Evolutionary conservation across 441 rosid species (phyloP), one percentile per base, ranked within the genome.

Genomic region (Populus hybrid): DNA sequence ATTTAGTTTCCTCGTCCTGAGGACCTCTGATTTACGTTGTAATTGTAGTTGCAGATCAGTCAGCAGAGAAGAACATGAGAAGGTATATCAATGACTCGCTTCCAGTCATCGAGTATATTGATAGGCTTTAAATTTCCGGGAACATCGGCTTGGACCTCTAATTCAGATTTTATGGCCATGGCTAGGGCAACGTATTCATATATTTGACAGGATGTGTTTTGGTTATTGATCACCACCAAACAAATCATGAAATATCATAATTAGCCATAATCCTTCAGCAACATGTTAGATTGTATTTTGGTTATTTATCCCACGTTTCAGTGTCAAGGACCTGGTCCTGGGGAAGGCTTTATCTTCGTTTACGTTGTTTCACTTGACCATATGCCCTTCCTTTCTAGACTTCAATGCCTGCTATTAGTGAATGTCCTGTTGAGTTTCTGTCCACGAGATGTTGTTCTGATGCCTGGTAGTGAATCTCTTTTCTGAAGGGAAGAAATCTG

Each of bases 71-170:
- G 89, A 92, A 89, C 73, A 93, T 97, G 97, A 87, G 78, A 77
- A 90, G 91, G 86, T 97, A 86, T 78, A 89, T 94, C 74, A 74
- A 84, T 34, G 94, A 97, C 42, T 85, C 90, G 1, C 77, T 77
- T 67, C 97, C 97, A 0, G 88, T 90, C 3, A 90, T 92, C 42
- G 82, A 87, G 26, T 88, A 93, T 89, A 89, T 93, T 59, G 99
- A 97, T 38, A 86, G 85, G 71, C 95, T 93, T 84, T 94, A 87
- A 82, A 81, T 85, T 26, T 84, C 92, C 75, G 89, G 98, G 86
- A 87, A 89, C 46, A 93, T 94, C 73, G 82, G 75, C 81, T 86
- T 97, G 81, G 98, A 97, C 72, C 94, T 98, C 98, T 96, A 83
- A 92, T n/a, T 70, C 57, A 5, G 35, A 67, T 40, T 57, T 69